Evolutionary conservation across 2,329 filamentous ascomycete species (phyloP).

Genomic region (Chaetomiaceae sp.): DNA sequence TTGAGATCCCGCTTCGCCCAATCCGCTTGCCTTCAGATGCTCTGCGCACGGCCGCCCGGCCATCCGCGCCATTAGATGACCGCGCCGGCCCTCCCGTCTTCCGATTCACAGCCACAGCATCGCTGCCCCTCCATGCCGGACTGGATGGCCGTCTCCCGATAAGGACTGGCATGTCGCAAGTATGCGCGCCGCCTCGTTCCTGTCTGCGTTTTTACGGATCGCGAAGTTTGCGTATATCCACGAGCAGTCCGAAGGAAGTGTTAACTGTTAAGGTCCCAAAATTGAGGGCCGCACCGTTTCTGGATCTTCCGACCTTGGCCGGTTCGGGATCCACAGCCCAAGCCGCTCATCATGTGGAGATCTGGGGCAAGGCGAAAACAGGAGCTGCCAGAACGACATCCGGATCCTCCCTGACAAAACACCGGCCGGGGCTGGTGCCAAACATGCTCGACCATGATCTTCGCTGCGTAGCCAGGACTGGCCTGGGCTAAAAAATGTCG

Average conservation of each 20-base stretch:
- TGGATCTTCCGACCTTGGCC: constrained; percentile 12
- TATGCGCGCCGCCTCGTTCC: too few relatives aligned
- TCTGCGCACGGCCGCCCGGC: constrained; percentile 11
- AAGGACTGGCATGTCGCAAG: neutral
- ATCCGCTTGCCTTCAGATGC: neutral
- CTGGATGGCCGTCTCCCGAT: too few relatives aligned
- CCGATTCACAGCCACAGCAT: constrained; percentile 22
- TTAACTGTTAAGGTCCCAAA: too few relatives aligned
- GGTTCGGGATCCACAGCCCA: constrained; percentile 25
- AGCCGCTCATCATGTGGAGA: constrained; percentile 26
- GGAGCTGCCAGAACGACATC: constrained; percentile 22
- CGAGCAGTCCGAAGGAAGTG: too few relatives aligned
- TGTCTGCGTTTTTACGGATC: too few relatives aligned
- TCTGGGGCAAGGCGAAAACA: constrained; percentile 25
- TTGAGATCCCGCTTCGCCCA: neutral
- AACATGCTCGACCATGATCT: constrained; percentile 34
- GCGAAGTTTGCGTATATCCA: too few relatives aligned
- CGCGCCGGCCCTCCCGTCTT: constrained; percentile 10
- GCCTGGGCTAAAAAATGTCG: constrained; percentile 26
- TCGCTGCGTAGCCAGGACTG: constrained; percentile 26
- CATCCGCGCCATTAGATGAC: constrained; percentile 1
- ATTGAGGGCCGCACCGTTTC: too few relatives aligned
- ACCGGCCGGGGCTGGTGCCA: constrained; percentile 29
- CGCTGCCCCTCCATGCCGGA: too few relatives aligned
- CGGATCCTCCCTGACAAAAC: constrained; percentile 27